Conservation (phyloP, 2,329 filamentous ascomycete species). For the Drechslerella coelobrocha region DNA sequence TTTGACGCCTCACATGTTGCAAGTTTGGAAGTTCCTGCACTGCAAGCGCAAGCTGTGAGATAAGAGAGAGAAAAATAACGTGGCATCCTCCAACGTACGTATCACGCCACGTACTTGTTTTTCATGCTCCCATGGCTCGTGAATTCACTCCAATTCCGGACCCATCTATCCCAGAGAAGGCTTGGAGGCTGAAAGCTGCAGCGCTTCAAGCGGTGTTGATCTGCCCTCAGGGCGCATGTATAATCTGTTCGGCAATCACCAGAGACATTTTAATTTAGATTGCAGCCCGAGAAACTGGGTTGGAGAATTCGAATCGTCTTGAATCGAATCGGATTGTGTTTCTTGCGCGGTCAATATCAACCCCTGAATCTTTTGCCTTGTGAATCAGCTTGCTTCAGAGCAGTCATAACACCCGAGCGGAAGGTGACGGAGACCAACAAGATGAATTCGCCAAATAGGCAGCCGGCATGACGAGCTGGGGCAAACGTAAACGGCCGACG, state of each 20-base stretch:
- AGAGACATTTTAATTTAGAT: constrained; percentile 5
- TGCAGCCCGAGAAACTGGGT: not conserved
- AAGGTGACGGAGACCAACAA: constrained; percentile 16
- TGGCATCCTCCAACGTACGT: constrained; percentile 11
- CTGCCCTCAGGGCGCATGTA: not conserved
- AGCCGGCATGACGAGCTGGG: constrained; percentile 19
- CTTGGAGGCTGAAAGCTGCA: constrained; percentile 8
- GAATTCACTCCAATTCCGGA: not conserved
- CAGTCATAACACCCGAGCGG: constrained; percentile 32
- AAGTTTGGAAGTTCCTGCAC: not conserved
- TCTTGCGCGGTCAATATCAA: not conserved
- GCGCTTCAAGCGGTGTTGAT: constrained; percentile 3
- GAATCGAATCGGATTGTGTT: constrained; percentile 2
- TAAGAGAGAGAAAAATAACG: constrained; percentile 12
- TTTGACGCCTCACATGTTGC: not conserved
- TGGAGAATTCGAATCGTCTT: not conserved
- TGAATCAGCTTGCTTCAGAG: constrained; percentile 6
- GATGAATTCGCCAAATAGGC: constrained; percentile 27
- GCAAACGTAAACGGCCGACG: not conserved
- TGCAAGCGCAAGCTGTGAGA: not conserved
- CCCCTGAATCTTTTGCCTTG: constrained; percentile 1
- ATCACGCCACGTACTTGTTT: constrained; percentile 19
- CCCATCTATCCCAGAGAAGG: constrained; percentile 2
- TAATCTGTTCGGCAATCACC: constrained; percentile 1
- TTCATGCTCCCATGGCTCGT: not conserved